Base-by-base conservation (phyloP, 345 rosid species). In the Stellera chamaejasme region DNA sequence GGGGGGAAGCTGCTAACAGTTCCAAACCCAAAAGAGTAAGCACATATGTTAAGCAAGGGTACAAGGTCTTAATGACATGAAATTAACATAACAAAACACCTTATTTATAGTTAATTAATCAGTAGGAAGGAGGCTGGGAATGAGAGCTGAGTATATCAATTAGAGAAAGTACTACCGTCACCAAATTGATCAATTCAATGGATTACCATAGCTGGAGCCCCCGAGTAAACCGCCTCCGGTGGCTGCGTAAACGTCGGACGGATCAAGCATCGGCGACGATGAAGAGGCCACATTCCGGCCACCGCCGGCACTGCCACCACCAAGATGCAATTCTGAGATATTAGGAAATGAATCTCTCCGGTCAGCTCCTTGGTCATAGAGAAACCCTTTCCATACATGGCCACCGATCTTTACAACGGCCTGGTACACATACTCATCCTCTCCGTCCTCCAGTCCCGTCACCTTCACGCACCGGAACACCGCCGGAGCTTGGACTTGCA, bases 401-500 rank as follows among this genome's bases (percentile, higher is more conserved):
- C 99, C 96, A 6, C 90, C 87, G 42, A 93, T 93, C 68, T 83
- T 89, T 14, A 84, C 97, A 59, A 77, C 84, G 3, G 97, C 97
- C 54, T 93, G 96, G 56, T 93, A 93, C 0, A 96, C 97, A 56
- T 77, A 87, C 75, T 93, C 95, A 61, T 87, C 97, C 27, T 83
- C 92, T 0, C 96, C 97, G 5, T 77, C 99, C 42, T 93, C 99
- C 65, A 93, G 73, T 6, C 96, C 91, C 1, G 99, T 89, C 62
- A 93, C 96, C 65, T 86, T 69, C 43, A 93, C 99, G 66, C 99
- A 93, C 76, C 78, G 89, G 82, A 93, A 93, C 50, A 89, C 91
- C 4, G 99, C 97, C 48, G 97, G 78, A 0, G 90, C 95, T 46
- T 80, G 84, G 27, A 93, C 76, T 73, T 83, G 96, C 54, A 78